These are phyloP conservation scores for Arctostaphylos glauca DNA, from an alignment of 148 eudicot genomes.

Conservation along the genomic window DNA sequence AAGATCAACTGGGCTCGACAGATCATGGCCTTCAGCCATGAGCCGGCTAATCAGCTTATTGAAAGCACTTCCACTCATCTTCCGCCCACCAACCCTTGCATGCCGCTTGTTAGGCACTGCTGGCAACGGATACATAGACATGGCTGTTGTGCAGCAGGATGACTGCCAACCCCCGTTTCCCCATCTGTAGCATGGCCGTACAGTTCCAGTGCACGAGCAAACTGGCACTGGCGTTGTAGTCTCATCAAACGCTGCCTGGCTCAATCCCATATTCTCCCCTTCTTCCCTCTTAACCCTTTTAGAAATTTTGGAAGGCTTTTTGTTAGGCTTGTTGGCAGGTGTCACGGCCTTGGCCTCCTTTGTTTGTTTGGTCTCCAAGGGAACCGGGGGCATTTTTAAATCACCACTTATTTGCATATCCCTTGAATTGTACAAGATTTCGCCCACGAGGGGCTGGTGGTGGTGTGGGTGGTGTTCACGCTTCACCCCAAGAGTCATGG, in stretches of 20 bases:
- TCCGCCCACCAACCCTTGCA: slow-evolving; percentile 87
- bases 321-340: slow-evolving; percentile 24
- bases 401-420: slow-evolving; percentile 40
- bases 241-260: slow-evolving; percentile 79
- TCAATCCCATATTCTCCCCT: slow-evolving; percentile 70
- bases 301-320: slow-evolving; percentile 44
- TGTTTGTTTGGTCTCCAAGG: slow-evolving; percentile 47
- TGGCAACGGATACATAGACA: slow-evolving; percentile 85
- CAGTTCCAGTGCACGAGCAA: slow-evolving; percentile 84
- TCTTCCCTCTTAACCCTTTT: slow-evolving; percentile 56
- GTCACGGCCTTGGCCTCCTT: slow-evolving; percentile 48
- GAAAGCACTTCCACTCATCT: slow-evolving; percentile 96
- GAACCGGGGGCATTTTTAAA: slow-evolving; percentile 34
- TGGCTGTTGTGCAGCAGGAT: slow-evolving; percentile 82
- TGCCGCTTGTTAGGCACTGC: slow-evolving; percentile 81
- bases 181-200: slow-evolving; percentile 91
- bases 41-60: slow-evolving; percentile 72
- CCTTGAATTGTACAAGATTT: slow-evolving; percentile 43
- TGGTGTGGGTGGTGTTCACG: slow-evolving; percentile 60
- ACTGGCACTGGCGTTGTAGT: slow-evolving; percentile 76
- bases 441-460: slow-evolving; percentile 38
- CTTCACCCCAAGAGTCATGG: slow-evolving; percentile 52
- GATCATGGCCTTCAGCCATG: slow-evolving; percentile 84
- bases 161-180: slow-evolving; percentile 99
- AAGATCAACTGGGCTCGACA: slow-evolving; percentile 76